phyloP scores from a whole-genome alignment of 192 early-diverging fungal genomes.

The Coemansia sp. region DNA sequence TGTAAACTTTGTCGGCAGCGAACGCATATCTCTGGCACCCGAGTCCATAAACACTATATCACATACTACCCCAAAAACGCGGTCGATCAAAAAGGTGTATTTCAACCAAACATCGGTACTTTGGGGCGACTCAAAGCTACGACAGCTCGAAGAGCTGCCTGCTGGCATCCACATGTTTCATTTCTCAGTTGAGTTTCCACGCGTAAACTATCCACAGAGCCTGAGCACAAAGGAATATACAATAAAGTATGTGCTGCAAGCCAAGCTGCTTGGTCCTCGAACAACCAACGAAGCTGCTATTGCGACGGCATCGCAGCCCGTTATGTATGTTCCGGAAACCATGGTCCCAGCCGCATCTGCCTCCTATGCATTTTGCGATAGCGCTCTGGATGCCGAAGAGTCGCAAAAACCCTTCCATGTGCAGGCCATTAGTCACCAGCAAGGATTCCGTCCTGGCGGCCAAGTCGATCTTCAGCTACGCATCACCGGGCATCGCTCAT shows the following conservation, averaged over 20 bases:
- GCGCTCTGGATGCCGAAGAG: slow-evolving; percentile 11
- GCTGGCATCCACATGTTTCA: slow-evolving; percentile 47
- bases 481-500: slow-evolving; percentile 13
- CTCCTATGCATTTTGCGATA: slow-evolving; percentile 37
- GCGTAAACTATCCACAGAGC: slow-evolving; percentile 47
- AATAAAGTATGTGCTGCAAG: slow-evolving; percentile 36
- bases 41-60: slow-evolving; percentile 22
- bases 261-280: slow-evolving; percentile 15
- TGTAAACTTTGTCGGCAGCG: slow-evolving; percentile 31
- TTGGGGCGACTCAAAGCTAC: slow-evolving; percentile 37
- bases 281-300: slow-evolving; percentile 1
- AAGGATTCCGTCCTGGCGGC: slow-evolving; percentile 41
- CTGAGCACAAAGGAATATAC: slow-evolving; percentile 24
- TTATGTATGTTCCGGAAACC: slow-evolving; percentile 39
- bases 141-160: slow-evolving; percentile 5
- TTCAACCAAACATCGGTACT: slow-evolving; percentile 38
- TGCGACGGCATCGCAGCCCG: slow-evolving; percentile 16
- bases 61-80: slow-evolving; percentile 5
- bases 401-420: slow-evolving; percentile 23
- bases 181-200: slow-evolving; percentile 47
- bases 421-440: slow-evolving; percentile 25
- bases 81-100: slow-evolving; percentile 32
- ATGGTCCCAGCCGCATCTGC: slow-evolving; percentile 10
- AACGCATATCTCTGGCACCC: slow-evolving; percentile 35
- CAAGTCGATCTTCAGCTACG: slow-evolving; percentile 34